Conservation (phyloP, 306 rosid genomes). For the Quercus ilex region DNA sequence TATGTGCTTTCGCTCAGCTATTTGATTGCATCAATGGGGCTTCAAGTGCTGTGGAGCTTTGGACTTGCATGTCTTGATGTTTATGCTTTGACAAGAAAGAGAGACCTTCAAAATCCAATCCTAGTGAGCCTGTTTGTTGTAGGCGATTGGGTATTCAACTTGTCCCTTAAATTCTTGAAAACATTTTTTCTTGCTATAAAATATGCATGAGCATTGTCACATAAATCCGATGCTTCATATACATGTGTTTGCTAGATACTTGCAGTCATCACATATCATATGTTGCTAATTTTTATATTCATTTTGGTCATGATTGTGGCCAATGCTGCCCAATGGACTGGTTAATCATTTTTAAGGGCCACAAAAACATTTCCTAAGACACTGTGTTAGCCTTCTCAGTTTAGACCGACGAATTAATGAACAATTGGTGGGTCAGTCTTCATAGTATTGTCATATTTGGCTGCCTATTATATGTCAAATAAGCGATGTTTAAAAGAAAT, state of each 20-base stretch:
- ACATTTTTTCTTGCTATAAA: slow-evolving; percentile 5
- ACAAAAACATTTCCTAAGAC: not conserved
- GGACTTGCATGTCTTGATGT: slow-evolving; percentile 97
- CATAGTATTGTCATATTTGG: not conserved
- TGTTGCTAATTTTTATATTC: not conserved
- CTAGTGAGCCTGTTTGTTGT: slow-evolving; percentile 93
- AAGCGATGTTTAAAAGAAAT: not conserved
- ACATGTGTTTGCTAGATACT: not conserved
- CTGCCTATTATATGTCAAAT: not conserved
- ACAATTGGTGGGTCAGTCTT: not conserved
- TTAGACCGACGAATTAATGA: not conserved
- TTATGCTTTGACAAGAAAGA: slow-evolving; percentile 78
- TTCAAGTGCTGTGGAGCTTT: slow-evolving; percentile 96
- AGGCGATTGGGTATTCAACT: slow-evolving; percentile 87
- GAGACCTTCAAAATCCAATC: slow-evolving; percentile 83
- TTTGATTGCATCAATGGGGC: slow-evolving; percentile 97
- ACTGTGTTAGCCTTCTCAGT: not conserved
- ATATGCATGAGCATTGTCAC: not conserved
- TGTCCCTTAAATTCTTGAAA: not conserved
- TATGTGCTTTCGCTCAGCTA: slow-evolving; percentile 50
- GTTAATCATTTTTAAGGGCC: not conserved
- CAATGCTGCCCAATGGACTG: not conserved
- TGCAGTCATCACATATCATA: not conserved
- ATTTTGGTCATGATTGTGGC: not conserved
- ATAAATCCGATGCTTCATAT: not conserved